phyloP scores from a whole-genome alignment of 2,329 filamentous ascomycete genomes.

The Diaporthe sp. region DNA sequence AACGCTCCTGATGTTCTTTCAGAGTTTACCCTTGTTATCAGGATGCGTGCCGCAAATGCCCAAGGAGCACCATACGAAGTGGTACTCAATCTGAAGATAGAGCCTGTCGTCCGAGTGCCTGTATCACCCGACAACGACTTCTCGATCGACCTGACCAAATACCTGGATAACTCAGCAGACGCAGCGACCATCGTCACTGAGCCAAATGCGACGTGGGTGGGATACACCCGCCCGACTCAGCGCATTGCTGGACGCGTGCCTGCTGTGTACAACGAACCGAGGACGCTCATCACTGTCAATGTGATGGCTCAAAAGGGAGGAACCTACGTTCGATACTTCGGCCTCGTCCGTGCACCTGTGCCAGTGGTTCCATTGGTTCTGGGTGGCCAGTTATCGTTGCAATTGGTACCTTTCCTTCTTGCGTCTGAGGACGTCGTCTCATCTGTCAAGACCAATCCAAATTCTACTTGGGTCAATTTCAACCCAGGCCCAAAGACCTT shows the following conservation, averaged over 20 bases:
- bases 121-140: neutral
- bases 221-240: neutral
- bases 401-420: neutral
- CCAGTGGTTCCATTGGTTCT: neutral
- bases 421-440: neutral
- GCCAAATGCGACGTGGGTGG: neutral
- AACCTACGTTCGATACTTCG: slow-evolving; percentile 15
- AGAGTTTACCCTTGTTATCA: neutral
- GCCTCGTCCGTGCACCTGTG: neutral
- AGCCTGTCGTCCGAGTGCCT: slow-evolving; percentile 4
- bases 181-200: neutral
- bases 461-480: neutral
- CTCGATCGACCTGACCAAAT: slow-evolving; percentile 2
- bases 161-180: neutral
- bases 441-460: neutral
- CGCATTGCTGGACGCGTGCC: slow-evolving; percentile 5
- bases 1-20: neutral
- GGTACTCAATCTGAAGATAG: neutral
- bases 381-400: neutral
- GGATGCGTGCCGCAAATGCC: neutral
- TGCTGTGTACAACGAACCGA: neutral
- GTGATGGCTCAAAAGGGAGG: neutral
- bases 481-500: neutral
- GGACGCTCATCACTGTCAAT: slow-evolving; percentile 2
- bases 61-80: neutral